Base-by-base conservation (phyloP, 345 rosid species). In the Moricandia arvensis region DNA sequence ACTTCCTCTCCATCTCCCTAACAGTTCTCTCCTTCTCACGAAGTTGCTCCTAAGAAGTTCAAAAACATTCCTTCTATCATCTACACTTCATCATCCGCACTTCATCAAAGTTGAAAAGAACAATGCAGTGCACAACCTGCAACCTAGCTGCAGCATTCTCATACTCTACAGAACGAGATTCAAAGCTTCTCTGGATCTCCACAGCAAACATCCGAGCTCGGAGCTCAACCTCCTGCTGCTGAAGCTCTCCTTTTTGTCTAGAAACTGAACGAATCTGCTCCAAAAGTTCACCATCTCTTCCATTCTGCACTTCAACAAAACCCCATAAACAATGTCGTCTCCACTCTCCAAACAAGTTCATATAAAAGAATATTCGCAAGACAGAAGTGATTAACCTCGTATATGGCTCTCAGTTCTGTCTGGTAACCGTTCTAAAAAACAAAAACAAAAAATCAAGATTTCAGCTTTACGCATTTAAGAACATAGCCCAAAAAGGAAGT, bases 201-300 rank as follows among this genome's bases (percentile, higher is more conserved):
- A 88, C 82, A 0, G 90, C 91, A 63, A 91, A 80, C 66, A 87
- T 64, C 82, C 84, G 96, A 13, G 89, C 93, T 80, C 87, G 87
- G 34, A 94, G 87, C 61, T 87, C 95, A 76, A 86, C 83, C 80
- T 94, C 98, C 79, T 86, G 47, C 59, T 83, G 87, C 71, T 87
- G 91, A 65, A 94, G 68, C 73, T 91, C 95, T 80, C 88, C 91
- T 70, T 92, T 89, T 72, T 87, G 81, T 31, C 87, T 85, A 37
- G 86, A 47, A 79, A 94, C 63, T 16, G 74, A 64, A 33, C 76
- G 85, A 73, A 94, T 85, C 82, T 85, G 97, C 86, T 85, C 93
- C 84, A 86, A 72, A 29, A 89, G 69, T 63, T 86, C 89, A 73
- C 70, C 76, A 41, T 77, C 88, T 26, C 24, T 21, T 21, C 24